Base-by-base conservation (phyloP, 768 basidiomycete species). In the Russula sp. region DNA sequence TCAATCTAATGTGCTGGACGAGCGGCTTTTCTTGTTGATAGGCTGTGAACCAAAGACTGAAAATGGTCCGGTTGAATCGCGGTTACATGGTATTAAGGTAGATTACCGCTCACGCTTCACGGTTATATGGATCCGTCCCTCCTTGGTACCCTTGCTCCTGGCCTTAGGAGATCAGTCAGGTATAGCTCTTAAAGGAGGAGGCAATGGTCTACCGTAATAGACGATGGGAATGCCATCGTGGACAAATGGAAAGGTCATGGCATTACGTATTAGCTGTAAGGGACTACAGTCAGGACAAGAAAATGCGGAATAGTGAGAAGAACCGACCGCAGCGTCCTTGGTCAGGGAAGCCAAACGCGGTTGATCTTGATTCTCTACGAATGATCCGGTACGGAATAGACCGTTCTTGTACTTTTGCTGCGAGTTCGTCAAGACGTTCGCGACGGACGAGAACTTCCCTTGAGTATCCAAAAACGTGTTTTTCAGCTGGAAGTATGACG, bases 1-100 rank as follows among this genome's bases (percentile, higher is more conserved):
- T 73, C 2, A 76, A 63, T 48, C 71, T 77, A 53, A 83, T 74
- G 66, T 81, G 80, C 60, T 72, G 69, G 16, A 83, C 78, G 30
- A 84, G 77, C 2, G 82, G 78, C 57, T 81, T 79, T 56, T 82
- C 76, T 22, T 79, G 77, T 32, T 74, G 73, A 70, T 85, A 89
- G 30, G 76, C 80, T 5, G 84, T 80, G 8, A 80, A 75, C 88
- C 87, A 89, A 30, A 88, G 77, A 9, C 85, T 86, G 53, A 3
- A 57, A n/a, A 38, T n/a, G 48, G 11, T 6, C 18, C 34, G 14
- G 13, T n/a, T 57, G 0, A 59, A 42, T 10, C 24, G 6, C 5
- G 32, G 20, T n/a, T 36, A n/a, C 38, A n/a, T 18, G 6, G n/a
- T 14, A 44, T 13, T 20, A 22, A 40, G 8, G 22, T 22, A 38